phyloP scores from a whole-genome alignment of 768 basidiomycete genomes.

The Butyriboletus loyo region DNA sequence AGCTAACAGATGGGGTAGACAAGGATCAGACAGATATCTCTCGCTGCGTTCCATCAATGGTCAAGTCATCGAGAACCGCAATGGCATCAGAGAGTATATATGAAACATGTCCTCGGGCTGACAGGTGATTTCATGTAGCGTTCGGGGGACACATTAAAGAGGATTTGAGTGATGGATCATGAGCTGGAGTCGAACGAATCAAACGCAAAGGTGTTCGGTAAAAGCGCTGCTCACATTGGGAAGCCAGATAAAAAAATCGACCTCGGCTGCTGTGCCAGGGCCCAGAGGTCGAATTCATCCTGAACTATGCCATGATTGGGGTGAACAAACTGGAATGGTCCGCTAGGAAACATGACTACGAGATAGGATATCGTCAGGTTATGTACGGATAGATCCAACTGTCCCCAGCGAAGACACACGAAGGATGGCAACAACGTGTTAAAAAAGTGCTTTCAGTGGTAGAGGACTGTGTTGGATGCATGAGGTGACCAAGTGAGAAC shows the following conservation, averaged over 20 bases:
- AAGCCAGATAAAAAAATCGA: slow-evolving; percentile 9
- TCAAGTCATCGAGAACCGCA: slow-evolving; percentile 16
- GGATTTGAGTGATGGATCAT: no score
- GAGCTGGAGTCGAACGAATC: no score
- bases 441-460: slow-evolving; percentile 40
- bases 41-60: slow-evolving; percentile 6
- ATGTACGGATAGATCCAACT: slow-evolving; percentile 55
- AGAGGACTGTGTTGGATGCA: slow-evolving; percentile 44
- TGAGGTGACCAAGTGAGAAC: neutral
- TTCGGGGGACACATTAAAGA: no score
- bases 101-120: slow-evolving; percentile 15
- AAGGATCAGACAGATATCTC: slow-evolving; percentile 8
- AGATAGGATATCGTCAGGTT: slow-evolving; percentile 42
- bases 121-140: slow-evolving; percentile 15
- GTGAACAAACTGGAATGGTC: slow-evolving; percentile 41
- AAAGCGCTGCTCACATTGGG: slow-evolving; percentile 9
- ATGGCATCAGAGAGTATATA: slow-evolving; percentile 12
- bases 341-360: slow-evolving; percentile 46
- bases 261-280: slow-evolving; percentile 7
- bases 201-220: no score
- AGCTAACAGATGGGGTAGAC: neutral
- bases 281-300: slow-evolving; percentile 17
- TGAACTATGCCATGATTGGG: slow-evolving; percentile 34
- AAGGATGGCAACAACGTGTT: slow-evolving; percentile 50
- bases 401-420: slow-evolving; percentile 53